These are phyloP conservation scores for Umbelopsis sp. DNA, from an alignment of 192 early-diverging fungal species.

Conservation along the genomic window DNA sequence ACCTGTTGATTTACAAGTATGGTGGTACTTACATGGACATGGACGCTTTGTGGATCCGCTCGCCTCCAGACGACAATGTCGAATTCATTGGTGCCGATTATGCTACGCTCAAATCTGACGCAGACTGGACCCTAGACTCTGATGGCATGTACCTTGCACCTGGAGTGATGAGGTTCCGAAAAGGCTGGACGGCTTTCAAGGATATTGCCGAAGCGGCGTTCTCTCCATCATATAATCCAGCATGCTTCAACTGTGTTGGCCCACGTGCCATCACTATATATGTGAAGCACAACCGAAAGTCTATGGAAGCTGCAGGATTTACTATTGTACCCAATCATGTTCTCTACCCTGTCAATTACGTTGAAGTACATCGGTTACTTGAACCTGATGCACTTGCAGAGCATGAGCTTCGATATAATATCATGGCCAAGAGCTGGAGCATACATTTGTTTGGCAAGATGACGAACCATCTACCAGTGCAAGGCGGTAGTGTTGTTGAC, in stretches of 20 bases:
- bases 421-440: slow-evolving; percentile 44
- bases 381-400: slow-evolving; percentile 37
- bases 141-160: slow-evolving; percentile 53
- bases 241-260: slow-evolving; percentile 62
- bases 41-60: slow-evolving; percentile 60
- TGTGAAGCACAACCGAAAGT: slow-evolving; percentile 43
- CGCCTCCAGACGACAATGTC: slow-evolving; percentile 46
- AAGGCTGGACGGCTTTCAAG: slow-evolving; percentile 54
- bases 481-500: slow-evolving; percentile 50
- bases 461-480: slow-evolving; percentile 50
- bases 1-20: slow-evolving; percentile 56
- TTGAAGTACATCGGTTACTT: slow-evolving; percentile 44
- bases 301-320: slow-evolving; percentile 47
- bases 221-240: slow-evolving; percentile 48
- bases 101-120: slow-evolving; percentile 44
- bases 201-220: slow-evolving; percentile 55
- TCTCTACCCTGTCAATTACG: slow-evolving; percentile 53
- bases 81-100: slow-evolving; percentile 62
- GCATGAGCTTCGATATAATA: slow-evolving; percentile 36
- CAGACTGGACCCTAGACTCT: slow-evolving; percentile 55
- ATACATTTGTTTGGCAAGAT: slow-evolving; percentile 61
- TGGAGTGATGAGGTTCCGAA: slow-evolving; percentile 60
- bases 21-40: slow-evolving; percentile 68
- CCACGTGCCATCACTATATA: slow-evolving; percentile 58
- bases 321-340: slow-evolving; percentile 46